phyloP scores from a whole-genome alignment of 805 yeast species.

The Jamesozyma jinghongensis region DNA sequence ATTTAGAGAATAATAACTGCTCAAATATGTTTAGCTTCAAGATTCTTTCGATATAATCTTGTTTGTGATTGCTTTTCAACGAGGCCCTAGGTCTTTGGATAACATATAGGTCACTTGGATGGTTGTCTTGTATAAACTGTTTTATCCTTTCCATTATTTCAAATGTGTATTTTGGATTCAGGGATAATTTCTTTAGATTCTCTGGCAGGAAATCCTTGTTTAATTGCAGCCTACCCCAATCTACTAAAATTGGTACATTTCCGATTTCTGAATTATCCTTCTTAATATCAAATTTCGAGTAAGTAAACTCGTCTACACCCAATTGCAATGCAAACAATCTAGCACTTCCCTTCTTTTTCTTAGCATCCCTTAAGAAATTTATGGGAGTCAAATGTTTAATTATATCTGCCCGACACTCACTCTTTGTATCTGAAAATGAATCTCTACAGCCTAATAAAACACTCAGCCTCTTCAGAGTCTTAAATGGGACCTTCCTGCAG shows the following conservation, averaged over 20 bases:
- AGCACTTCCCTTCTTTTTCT: neutral
- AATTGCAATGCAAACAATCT: neutral
- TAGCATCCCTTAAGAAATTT: neutral
- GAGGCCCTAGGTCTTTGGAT: neutral
- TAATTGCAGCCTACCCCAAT: neutral
- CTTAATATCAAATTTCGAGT: neutral
- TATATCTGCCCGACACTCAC: neutral
- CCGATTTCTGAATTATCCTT: neutral
- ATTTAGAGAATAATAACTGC: neutral
- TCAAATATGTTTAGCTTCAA: neutral
- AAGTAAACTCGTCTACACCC: neutral
- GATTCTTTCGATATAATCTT: neutral
- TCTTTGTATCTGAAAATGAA: neutral
- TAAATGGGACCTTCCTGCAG: neutral
- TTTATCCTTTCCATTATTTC: neutral
- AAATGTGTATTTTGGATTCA: neutral
- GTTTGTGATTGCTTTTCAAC: too few species aligned
- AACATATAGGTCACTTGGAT: neutral
- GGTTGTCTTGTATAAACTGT: neutral
- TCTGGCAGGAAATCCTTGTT: neutral
- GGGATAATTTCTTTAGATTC: neutral
- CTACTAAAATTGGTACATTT: neutral
- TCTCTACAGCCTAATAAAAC: neutral
- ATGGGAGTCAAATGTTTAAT: neutral
- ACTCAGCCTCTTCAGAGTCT: neutral